A percentile compares a stretch with the other conserved stretches of the same genome.
These are phyloP conservation scores for Stylonectria norvegica DNA, from an alignment of 2,329 filamentous ascomycete genomes.

Conservation along the genomic window DNA sequence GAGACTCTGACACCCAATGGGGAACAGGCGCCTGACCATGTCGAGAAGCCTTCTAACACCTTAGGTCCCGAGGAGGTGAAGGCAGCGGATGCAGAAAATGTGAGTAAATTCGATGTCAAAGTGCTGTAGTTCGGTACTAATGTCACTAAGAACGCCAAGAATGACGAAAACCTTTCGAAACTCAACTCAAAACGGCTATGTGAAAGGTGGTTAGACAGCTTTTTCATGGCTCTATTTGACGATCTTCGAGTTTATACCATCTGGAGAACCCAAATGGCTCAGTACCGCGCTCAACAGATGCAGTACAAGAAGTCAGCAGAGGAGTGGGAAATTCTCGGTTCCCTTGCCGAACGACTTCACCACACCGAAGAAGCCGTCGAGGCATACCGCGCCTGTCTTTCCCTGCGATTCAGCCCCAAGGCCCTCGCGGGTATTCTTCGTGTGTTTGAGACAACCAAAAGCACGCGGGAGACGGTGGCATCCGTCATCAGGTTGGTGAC, in stretches of 20 bases:
- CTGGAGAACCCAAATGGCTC: conserved; percentile 96
- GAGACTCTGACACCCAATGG: conserved; percentile 32
- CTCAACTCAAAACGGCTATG: conserved; percentile 97
- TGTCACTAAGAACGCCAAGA: conserved; percentile 47
- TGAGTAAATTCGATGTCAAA: conserved; percentile 35
- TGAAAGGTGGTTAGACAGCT: conserved; percentile 94
- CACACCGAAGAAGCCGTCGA: conserved; percentile 89
- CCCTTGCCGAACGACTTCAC: conserved; percentile 87
- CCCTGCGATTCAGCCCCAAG: conserved; percentile 88
- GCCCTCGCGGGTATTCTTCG: conserved; percentile 81
- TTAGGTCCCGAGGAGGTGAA: conserved; percentile 75
- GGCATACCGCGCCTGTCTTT: conserved; percentile 84
- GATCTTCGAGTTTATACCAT: conserved; percentile 98
- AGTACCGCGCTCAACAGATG: conserved; percentile 88
- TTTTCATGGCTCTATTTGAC: conserved; percentile 99
- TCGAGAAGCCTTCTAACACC: conserved; percentile 79
- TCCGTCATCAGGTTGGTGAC: conserved; percentile 89
- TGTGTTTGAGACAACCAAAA: conserved; percentile 72
- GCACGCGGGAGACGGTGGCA: conserved; percentile 75
- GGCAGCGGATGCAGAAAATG: conserved; percentile 68
- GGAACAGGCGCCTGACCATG: conserved; percentile 37
- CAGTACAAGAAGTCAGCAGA: conserved; percentile 96
- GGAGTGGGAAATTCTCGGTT: conserved; percentile 97
- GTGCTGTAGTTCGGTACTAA: conserved; percentile 15
- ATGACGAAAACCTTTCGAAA: conserved; percentile 75